phyloP scores from a whole-genome alignment of 305 asterid species.

The Andrographis paniculata region DNA sequence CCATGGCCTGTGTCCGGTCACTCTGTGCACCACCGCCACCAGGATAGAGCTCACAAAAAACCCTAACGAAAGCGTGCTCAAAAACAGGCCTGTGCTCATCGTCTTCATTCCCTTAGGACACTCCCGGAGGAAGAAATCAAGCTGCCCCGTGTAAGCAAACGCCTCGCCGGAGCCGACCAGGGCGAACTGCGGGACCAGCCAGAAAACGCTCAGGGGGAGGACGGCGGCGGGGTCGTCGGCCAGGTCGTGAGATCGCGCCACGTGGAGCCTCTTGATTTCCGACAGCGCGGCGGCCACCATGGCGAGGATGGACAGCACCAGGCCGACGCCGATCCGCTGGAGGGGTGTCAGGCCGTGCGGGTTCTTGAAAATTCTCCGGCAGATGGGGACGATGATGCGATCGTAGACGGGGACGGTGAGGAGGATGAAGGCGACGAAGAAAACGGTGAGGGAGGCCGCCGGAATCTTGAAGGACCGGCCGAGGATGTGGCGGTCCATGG shows the following conservation, averaged over 20 bases:
- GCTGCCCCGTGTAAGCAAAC: slow-evolving; percentile 70
- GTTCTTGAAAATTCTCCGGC: slow-evolving; percentile 24
- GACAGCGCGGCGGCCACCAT: slow-evolving; percentile 60
- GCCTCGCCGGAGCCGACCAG: slow-evolving; percentile 80
- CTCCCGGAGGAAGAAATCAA: slow-evolving; percentile 68
- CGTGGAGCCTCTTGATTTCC: slow-evolving; percentile 41
- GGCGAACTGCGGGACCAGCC: slow-evolving; percentile 60
- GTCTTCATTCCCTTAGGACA: slow-evolving; percentile 92
- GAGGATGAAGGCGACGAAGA: slow-evolving; percentile 57
- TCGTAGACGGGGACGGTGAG: slow-evolving; percentile 56
- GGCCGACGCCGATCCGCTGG: slow-evolving; percentile 52
- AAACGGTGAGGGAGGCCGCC: slow-evolving; percentile 57
- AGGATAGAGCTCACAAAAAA: slow-evolving; percentile 57
- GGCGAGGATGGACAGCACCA: slow-evolving; percentile 37
- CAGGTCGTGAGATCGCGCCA: slow-evolving; percentile 33
- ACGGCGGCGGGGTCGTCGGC: slow-evolving; percentile 16
- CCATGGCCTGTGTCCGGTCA: slow-evolving; percentile 49
- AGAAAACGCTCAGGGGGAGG: slow-evolving; percentile 51
- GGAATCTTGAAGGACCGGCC: slow-evolving; percentile 55
- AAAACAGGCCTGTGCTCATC: slow-evolving; percentile 67
- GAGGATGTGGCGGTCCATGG: slow-evolving; percentile 54
- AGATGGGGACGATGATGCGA: slow-evolving; percentile 39
- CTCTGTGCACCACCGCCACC: slow-evolving; percentile 50
- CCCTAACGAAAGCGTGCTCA: slow-evolving; percentile 70
- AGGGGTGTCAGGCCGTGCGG: slow-evolving; percentile 60